Evolutionary conservation across 305 asterid genomes (phyloP), one percentile per base, ranked within the genome.

Genomic region (Ilex paraguariensis): DNA sequence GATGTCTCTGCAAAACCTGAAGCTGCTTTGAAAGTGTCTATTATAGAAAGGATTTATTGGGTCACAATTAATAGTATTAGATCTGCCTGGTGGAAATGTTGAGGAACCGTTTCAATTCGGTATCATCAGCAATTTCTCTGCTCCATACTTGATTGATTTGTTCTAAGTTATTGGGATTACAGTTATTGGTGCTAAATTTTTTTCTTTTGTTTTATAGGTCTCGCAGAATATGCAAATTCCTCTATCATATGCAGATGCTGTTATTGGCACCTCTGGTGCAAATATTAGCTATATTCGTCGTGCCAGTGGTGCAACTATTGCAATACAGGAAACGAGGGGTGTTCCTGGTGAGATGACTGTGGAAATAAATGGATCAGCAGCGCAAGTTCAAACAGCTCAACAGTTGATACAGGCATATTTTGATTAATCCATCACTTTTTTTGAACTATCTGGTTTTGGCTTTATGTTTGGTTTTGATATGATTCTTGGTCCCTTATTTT

Each of bases 181-280:
- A 4, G 42, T 56, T 30, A 4, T 55, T 55, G 10, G 9, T 55
- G 32, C 16, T 9, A 9, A 16, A 0, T 28, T 55, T 15, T 52
- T 8, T 52, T 52, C 30, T 15, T 8, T 52, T 14, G 56, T 10
- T 46, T 46, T 52, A 16, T 16, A 91, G 98, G 65, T 91, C 63
- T 79, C 84, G 31, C 94, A 88, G 79, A 89, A 87, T 14, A 91
- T 88, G 95, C 96, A 87, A 85, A 77, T 91, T 66, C 95, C 98
- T 15, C 80, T 91, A 11, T 63, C 73, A 31, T 91, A 80, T 78
- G 98, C 97, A 31, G 98, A 88, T 74, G 98, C 85, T 65, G 82
- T 91, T 61, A 91, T 91, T 59, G 98, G 98, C 58, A 79, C 82
- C 56, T 80, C 74, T 52, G 98, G 98, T 54, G 61, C 87, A 50